Evolutionary conservation across 495 filamentous ascomycete genomes (phyloP).

Genomic region (Penicillium goetzii): DNA sequence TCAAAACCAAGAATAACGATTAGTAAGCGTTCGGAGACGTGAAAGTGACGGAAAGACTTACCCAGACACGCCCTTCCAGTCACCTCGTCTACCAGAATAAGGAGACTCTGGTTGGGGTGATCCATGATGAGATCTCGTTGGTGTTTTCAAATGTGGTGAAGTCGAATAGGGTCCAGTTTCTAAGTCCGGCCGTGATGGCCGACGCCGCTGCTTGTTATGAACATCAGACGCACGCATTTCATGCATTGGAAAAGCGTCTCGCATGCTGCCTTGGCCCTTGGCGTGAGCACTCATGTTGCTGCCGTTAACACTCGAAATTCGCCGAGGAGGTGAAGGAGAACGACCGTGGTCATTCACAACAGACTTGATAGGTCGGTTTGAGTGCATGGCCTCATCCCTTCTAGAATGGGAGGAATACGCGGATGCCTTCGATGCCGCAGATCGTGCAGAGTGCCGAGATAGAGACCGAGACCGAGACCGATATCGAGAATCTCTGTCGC

Average conservation of each 20-base stretch:
- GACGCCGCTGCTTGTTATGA: slow-evolving; percentile 34
- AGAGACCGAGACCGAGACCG: slow-evolving; percentile 38
- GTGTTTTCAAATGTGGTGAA: slow-evolving; percentile 61
- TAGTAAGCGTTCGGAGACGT: slow-evolving; percentile 22
- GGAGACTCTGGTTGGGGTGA: slow-evolving; percentile 72
- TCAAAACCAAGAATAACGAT: slow-evolving; percentile 21
- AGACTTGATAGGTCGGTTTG: slow-evolving; percentile 35
- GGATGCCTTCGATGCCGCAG: slow-evolving; percentile 39
- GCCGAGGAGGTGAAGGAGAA: slow-evolving; percentile 47
- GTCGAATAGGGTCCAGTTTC: slow-evolving; percentile 57
- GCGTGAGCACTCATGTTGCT: slow-evolving; percentile 29
- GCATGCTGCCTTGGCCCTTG: slow-evolving; percentile 30
- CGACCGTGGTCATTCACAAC: slow-evolving; percentile 29
- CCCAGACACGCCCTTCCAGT: slow-evolving; percentile 64
- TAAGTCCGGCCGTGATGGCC: slow-evolving; percentile 38
- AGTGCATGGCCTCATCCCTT: slow-evolving; percentile 36
- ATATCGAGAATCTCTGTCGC: slow-evolving; percentile 37
- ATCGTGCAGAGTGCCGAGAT: slow-evolving; percentile 43
- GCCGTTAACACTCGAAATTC: slow-evolving; percentile 40
- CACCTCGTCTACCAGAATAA: slow-evolving; percentile 58
- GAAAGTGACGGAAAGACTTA: slow-evolving; percentile 40
- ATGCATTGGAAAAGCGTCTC: slow-evolving; percentile 43
- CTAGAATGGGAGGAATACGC: slow-evolving; percentile 30
- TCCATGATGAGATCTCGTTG: slow-evolving; percentile 64
- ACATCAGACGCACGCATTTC: slow-evolving; percentile 40